A percentile compares a stretch with the other conserved stretches of the same genome.
Evolutionary conservation across 2,329 filamentous ascomycete genomes (phyloP).

Genomic region (Cadophora sp.): DNA sequence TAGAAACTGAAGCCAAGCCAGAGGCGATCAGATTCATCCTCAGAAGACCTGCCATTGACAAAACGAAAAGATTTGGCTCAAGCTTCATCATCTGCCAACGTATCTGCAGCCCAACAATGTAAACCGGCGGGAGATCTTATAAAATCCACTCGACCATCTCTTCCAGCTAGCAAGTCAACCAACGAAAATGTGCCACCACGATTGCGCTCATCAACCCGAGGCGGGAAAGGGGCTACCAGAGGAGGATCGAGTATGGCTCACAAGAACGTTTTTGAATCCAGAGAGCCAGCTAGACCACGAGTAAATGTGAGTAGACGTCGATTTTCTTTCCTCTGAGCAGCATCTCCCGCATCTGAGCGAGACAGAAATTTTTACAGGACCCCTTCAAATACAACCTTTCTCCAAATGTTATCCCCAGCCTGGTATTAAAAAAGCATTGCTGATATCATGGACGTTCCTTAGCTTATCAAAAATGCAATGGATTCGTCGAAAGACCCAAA

Average conservation of each 20-base stretch:
- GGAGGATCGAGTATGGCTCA: slow-evolving; percentile 30
- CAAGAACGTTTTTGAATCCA: slow-evolving; percentile 38
- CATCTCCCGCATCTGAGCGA: no score
- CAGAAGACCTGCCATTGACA: slow-evolving; percentile 1
- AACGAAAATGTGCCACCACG: neutral
- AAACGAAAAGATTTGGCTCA: neutral
- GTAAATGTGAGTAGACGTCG: slow-evolving; percentile 11
- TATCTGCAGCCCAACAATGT: neutral
- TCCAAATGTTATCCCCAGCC: no score
- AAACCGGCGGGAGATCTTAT: neutral
- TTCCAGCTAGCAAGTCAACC: neutral
- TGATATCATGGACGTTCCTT: neutral
- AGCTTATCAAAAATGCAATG: slow-evolving; percentile 40
- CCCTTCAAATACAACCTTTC: no score
- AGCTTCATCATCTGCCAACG: neutral
- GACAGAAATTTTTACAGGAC: no score
- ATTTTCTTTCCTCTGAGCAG: no score
- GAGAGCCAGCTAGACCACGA: slow-evolving; percentile 26
- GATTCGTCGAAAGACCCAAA: slow-evolving; percentile 52
- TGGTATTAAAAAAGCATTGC: neutral
- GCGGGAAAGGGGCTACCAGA: slow-evolving; percentile 32
- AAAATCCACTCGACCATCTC: neutral
- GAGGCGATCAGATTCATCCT: neutral
- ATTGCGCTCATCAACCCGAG: slow-evolving; percentile 8
- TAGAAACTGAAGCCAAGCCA: neutral